A percentile compares a stretch with the other conserved stretches of the same genome.
phyloP scores from a whole-genome alignment of 805 yeast species.

The Lipomyces orientalis region DNA sequence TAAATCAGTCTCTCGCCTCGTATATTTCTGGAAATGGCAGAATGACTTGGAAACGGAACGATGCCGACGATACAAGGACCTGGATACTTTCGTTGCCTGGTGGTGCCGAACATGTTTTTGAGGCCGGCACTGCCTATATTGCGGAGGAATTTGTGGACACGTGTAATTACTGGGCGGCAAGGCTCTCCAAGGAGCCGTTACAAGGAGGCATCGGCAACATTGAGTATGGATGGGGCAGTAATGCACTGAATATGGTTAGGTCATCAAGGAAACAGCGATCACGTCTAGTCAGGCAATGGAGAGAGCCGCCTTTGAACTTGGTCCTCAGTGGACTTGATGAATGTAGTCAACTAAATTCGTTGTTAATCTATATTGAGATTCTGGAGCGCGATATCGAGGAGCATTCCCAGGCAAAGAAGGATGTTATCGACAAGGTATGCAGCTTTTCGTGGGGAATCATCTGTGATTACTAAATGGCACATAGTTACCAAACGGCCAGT shows the following conservation, averaged over 20 bases:
- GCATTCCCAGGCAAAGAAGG: slow-evolving; percentile 53
- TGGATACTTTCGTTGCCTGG: slow-evolving; percentile 66
- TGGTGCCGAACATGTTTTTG: slow-evolving; percentile 57
- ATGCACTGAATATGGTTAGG: background rate
- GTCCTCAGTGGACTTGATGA: slow-evolving; percentile 43
- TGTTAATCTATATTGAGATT: slow-evolving; percentile 50
- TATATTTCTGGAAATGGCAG: slow-evolving; percentile 37
- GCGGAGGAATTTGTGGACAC: slow-evolving; percentile 75
- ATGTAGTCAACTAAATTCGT: slow-evolving; percentile 49
- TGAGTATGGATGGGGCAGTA: slow-evolving; percentile 76
- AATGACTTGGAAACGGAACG: background rate
- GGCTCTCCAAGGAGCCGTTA: slow-evolving; percentile 78
- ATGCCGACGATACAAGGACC: slow-evolving; percentile 46
- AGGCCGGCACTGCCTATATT: slow-evolving; percentile 67
- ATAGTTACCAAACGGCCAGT: slow-evolving; percentile 41
- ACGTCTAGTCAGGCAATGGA: slow-evolving; percentile 9
- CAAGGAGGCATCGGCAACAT: slow-evolving; percentile 71
- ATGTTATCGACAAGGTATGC: slow-evolving; percentile 43
- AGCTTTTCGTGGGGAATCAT: background rate
- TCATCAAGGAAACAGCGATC: background rate
- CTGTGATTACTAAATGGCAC: background rate
- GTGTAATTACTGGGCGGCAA: slow-evolving; percentile 89
- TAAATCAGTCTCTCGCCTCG: slow-evolving; percentile 53
- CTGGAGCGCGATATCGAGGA: slow-evolving; percentile 50
- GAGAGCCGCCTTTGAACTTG: slow-evolving; percentile 34